Conservation (phyloP, 176 grass and related monocot species). For the Raddia distichophylla region DNA sequence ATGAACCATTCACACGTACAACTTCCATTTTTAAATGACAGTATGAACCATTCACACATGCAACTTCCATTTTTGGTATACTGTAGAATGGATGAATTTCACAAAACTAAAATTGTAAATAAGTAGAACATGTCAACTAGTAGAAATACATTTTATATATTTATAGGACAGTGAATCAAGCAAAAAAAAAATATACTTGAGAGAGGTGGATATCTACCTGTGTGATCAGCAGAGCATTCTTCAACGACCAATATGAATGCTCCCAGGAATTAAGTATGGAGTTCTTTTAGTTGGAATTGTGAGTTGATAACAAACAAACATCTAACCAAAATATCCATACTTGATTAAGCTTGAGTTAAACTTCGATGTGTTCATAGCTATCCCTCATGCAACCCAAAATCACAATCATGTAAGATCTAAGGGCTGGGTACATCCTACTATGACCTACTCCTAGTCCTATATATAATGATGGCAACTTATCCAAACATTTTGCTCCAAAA, state of each 20-base stretch:
- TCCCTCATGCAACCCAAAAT: slow-evolving; percentile 4
- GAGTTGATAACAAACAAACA: background rate
- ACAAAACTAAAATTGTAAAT: too few relatives aligned
- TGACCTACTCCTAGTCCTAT: background rate
- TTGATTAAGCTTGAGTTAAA: slow-evolving; percentile 2
- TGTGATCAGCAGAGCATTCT: too few relatives aligned
- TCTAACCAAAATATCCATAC: background rate
- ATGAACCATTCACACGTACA: too few relatives aligned
- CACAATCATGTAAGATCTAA: background rate
- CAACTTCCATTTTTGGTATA: too few relatives aligned
- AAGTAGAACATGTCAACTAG: too few relatives aligned
- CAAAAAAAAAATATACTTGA: too few relatives aligned
- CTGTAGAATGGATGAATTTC: too few relatives aligned
- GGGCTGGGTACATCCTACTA: background rate
- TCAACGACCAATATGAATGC: slow-evolving; percentile 7
- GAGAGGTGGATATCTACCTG: too few relatives aligned
- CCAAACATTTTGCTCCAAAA: background rate
- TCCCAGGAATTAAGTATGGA: slow-evolving; percentile 18
- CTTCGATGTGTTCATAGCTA: background rate
- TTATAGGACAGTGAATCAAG: too few relatives aligned
- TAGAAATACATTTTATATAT: too few relatives aligned
- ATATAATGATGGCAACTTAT: background rate
- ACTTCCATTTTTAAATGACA: too few relatives aligned
- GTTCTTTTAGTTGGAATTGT: background rate
- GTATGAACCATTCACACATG: too few relatives aligned